Percentiles rank a stretch among this genome's conserved stretches.
These are phyloP conservation scores for Metschnikowia peoriensis DNA, from an alignment of 805 yeast species.

Conservation along the genomic window DNA sequence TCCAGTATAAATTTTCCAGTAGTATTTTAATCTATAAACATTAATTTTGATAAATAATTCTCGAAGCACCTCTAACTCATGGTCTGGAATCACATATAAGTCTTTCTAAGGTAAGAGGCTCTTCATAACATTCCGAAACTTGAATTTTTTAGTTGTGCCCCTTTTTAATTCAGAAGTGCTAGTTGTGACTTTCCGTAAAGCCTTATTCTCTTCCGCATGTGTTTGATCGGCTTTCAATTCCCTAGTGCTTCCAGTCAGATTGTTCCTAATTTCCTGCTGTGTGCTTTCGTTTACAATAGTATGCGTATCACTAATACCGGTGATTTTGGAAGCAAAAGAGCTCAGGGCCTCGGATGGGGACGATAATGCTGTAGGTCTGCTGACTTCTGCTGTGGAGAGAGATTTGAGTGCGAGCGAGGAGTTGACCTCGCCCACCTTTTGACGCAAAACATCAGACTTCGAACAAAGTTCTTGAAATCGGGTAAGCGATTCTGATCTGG, in stretches of 20 bases:
- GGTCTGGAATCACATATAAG: too few species aligned
- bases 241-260: background rate
- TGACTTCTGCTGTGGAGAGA: constrained; percentile 5
- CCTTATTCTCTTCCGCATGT: background rate
- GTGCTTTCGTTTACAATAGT: background rate
- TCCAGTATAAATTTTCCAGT: background rate
- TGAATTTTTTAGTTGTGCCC: constrained; percentile 1
- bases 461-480: constrained; percentile 30
- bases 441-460: constrained; percentile 18
- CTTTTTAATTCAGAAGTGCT: background rate
- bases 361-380: constrained; percentile 3
- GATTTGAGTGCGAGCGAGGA: constrained; percentile 12
- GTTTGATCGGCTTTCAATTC: background rate
- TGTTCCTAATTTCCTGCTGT: background rate
- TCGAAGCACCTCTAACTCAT: too few species aligned
- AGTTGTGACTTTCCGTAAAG: background rate
- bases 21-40: too few species aligned
- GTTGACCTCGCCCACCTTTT: constrained; percentile 17
- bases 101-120: background rate
- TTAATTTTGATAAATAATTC: background rate
- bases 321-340: background rate
- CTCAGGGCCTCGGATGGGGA: background rate
- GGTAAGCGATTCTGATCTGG: constrained; percentile 30
- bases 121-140: constrained; percentile 9
- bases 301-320: background rate